Evolutionary conservation across 148 eudicot species (phyloP).

Genomic region (Hydrangea macrophylla): DNA sequence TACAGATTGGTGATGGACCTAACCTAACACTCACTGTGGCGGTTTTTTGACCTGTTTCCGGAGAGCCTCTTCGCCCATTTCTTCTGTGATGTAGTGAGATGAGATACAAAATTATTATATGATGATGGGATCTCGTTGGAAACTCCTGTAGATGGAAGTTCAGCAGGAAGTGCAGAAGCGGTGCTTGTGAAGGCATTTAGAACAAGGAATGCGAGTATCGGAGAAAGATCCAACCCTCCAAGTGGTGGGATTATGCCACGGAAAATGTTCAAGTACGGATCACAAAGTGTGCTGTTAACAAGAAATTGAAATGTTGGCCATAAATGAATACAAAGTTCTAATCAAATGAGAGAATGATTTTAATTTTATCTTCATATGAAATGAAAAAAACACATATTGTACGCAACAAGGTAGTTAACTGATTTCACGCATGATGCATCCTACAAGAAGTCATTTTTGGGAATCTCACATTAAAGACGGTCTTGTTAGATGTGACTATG

Average conservation of each 20-base stretch:
- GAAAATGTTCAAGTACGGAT: conserved; percentile 95
- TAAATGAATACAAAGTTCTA: not conserved
- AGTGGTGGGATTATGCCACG: conserved; percentile 92
- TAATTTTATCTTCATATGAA: too few species aligned
- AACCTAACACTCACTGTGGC: conserved; percentile 27
- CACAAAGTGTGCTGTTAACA: conserved; percentile 90
- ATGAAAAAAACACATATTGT: not conserved
- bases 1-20: too few species aligned
- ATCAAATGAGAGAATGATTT: not conserved
- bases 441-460: too few species aligned
- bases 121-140: conserved; percentile 23
- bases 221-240: conserved; percentile 95
- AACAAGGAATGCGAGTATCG: conserved; percentile 86
- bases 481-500: too few species aligned
- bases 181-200: conserved; percentile 81
- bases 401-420: not conserved
- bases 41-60: conserved; percentile 30
- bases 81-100: conserved; percentile 48
- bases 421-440: not conserved
- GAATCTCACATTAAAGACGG: too few species aligned
- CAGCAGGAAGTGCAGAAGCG: conserved; percentile 95
- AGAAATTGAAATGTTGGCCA: conserved; percentile 3
- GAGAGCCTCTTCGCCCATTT: conserved; percentile 66
- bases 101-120: conserved; percentile 29
- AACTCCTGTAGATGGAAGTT: conserved; percentile 57